Conservation (phyloP, 2,329 filamentous ascomycete genomes). For the Beauveria brongniartii region DNA sequence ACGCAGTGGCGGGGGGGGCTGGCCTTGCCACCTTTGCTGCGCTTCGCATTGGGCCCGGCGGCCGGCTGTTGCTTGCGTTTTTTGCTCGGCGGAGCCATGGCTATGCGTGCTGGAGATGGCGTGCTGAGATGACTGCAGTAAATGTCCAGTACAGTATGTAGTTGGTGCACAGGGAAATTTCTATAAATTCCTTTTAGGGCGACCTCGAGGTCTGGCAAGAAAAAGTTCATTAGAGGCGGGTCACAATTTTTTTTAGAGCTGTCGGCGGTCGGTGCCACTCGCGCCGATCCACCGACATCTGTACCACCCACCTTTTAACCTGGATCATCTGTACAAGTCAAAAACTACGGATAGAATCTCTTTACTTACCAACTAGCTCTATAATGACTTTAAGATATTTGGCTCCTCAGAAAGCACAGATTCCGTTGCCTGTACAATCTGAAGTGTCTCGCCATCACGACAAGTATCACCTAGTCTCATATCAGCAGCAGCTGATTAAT, state of each 20-base stretch:
- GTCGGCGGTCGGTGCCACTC: slow-evolving; percentile 1
- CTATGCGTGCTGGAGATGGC: background rate
- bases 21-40: slow-evolving; percentile 27
- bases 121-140: background rate
- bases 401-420: too few species aligned
- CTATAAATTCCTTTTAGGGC: background rate
- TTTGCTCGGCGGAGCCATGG: slow-evolving; percentile 26
- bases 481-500: too few species aligned
- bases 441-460: too few species aligned
- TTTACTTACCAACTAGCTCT: too few species aligned
- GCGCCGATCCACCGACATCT: slow-evolving; percentile 5
- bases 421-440: too few species aligned
- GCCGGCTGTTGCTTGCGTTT: slow-evolving; percentile 31
- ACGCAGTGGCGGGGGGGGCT: slow-evolving; percentile 17
- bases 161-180: background rate
- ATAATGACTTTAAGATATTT: too few species aligned
- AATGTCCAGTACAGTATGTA: background rate
- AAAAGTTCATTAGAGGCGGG: background rate
- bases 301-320: background rate
- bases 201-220: background rate
- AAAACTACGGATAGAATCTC: too few species aligned
- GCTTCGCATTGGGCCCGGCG: slow-evolving; percentile 27
- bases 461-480: too few species aligned
- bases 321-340: too few species aligned
- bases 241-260: slow-evolving; percentile 1